phyloP scores from a whole-genome alignment of 306 rosid genomes.

The Hippophae tibetana region DNA sequence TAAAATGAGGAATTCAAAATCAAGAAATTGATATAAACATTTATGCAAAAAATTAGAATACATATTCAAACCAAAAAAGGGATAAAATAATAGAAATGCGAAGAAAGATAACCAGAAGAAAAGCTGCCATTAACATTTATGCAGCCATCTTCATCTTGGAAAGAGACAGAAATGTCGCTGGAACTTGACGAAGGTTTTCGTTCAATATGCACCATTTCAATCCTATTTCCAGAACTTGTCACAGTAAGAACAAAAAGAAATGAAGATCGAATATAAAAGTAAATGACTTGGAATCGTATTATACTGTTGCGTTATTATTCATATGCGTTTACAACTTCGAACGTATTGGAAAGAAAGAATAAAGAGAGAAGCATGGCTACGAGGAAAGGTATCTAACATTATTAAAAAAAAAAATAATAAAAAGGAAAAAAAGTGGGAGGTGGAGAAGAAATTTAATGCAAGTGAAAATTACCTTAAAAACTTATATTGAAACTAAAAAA shows the following conservation, averaged over 20 bases:
- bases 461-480: too few relatives aligned
- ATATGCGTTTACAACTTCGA: background rate
- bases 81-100: background rate
- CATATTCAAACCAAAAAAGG: background rate
- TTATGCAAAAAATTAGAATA: background rate
- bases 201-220: background rate
- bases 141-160: slow-evolving; percentile 19
- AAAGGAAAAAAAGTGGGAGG: too few relatives aligned
- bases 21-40: slow-evolving; percentile 5
- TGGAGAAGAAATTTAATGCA: too few relatives aligned
- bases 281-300: background rate
- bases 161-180: slow-evolving; percentile 33
- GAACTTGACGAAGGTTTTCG: slow-evolving; percentile 22
- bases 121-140: slow-evolving; percentile 7
- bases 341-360: too few relatives aligned
- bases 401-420: too few relatives aligned
- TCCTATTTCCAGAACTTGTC: background rate
- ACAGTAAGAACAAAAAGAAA: too few relatives aligned
- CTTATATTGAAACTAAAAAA: too few relatives aligned
- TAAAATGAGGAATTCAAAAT: slow-evolving; percentile 16
- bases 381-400: too few relatives aligned
- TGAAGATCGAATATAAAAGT: background rate
- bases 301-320: background rate
- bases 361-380: too few relatives aligned
- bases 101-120: slow-evolving; percentile 15